Base-by-base conservation (phyloP, 2,329 filamentous ascomycete species). In the Dothidotthia symphoricarpi region DNA sequence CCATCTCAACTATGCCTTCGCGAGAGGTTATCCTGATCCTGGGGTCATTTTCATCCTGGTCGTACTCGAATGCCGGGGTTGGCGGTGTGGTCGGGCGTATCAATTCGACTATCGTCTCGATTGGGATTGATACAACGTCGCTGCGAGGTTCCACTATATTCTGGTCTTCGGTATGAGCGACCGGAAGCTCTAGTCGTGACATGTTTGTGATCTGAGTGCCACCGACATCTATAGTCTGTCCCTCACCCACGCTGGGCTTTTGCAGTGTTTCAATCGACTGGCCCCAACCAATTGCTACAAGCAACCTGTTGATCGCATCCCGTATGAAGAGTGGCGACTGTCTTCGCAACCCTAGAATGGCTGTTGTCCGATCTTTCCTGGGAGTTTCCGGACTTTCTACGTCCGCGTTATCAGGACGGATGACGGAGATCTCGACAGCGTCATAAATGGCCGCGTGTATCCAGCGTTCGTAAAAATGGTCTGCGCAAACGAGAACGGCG, bases 21-120 rank as follows among this genome's bases (percentile, higher is more conserved):
- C 64, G 48, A n/a, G 55, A 63, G 6, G 63, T 66, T 19, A 68
- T 68, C n/a, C 64, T 55, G 16, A 68, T 66, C 19, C 61, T 53
- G 6, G 64, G 63, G 28, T 67, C 61, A 26, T 59, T 55, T 24
- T 59, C 56, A 14, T 61, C 51, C 14, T 58, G 47, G 26, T 55
- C 61, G 17, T 49, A 56, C 19, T 6, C 9, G 12, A 34, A 46
- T 9, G 55, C 58, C 22, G 55, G 55, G 16, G 59, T 63, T 24
- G 49, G 44, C 12, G 57, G 58, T 4, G 55, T 56, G 6, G 46
- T 47, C 12, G 50, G 50, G 22, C 47, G 57, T 28, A 45, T 34
- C 16, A 45, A 24, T 11, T 49, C 51, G 16, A 49, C 41, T 15
- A 42, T 30, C 13, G 33, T 28, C 16, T 39, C 33, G 10, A 48